Percentiles rank a stretch among this genome's conserved stretches.
Evolutionary conservation across 1,284 basidiomycete species (phyloP).

Genomic region (Athelia sp.): DNA sequence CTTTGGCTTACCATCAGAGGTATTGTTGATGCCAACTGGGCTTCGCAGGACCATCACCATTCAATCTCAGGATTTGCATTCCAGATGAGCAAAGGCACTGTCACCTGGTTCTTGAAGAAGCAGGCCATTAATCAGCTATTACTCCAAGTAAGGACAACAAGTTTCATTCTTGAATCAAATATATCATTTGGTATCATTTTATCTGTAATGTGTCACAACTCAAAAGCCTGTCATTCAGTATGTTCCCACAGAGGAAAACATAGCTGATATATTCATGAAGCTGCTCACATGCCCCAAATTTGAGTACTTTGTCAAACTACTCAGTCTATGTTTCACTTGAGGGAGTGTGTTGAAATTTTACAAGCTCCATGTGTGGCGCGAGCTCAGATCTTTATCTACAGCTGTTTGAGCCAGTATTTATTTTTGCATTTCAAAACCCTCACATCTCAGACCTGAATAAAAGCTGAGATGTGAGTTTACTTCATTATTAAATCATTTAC

Average conservation of each 20-base stretch:
- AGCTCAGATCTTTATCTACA: too few relatives aligned
- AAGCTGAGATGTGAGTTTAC: too few relatives aligned
- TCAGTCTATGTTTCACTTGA: too few relatives aligned
- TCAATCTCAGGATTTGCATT: slow-evolving; percentile 21
- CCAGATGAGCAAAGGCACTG: slow-evolving; percentile 13
- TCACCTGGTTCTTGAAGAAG: slow-evolving; percentile 17
- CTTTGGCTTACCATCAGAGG: slow-evolving; percentile 14
- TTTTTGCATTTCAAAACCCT: too few relatives aligned
- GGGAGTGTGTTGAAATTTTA: too few relatives aligned
- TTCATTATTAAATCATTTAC: too few relatives aligned
- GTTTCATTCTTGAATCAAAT: not conserved
- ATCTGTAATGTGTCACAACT: not conserved
- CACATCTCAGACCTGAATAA: too few relatives aligned
- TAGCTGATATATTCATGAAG: not conserved
- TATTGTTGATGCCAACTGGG: slow-evolving; percentile 24
- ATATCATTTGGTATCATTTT: not conserved
- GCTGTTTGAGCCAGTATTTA: too few relatives aligned
- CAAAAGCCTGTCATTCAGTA: not conserved
- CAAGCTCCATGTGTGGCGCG: too few relatives aligned
- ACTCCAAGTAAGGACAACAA: not conserved
- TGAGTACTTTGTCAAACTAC: not conserved
- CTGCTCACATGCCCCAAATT: not conserved
- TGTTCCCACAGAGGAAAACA: not conserved
- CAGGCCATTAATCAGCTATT: slow-evolving; percentile 7
- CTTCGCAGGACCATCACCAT: slow-evolving; percentile 12